Conservation (phyloP, 768 basidiomycete species). For the Megacollybia marginata region DNA sequence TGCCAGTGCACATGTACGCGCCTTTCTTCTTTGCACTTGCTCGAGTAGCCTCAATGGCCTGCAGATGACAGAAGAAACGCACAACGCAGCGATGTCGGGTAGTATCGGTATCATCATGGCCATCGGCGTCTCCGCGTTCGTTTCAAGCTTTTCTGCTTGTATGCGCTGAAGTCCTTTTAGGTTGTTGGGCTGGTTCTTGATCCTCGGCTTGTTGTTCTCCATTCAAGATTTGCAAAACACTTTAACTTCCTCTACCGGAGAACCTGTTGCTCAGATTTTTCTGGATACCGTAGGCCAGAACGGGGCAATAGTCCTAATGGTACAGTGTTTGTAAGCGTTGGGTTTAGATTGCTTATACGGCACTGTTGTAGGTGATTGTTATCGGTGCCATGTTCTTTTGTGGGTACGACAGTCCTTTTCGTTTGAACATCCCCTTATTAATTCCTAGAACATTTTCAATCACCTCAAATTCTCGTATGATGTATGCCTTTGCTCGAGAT, state of each 20-base stretch:
- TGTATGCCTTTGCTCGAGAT: constrained; percentile 76
- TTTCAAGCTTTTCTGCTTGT: too few species aligned
- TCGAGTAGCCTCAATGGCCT: not conserved
- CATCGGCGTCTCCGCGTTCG: constrained; percentile 55
- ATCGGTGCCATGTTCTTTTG: constrained; percentile 73
- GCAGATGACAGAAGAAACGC: constrained; percentile 77
- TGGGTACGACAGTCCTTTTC: constrained; percentile 32
- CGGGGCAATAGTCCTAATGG: constrained; percentile 72
- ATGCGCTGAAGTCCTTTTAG: too few species aligned
- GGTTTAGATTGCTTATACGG: not conserved
- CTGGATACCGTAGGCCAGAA: constrained; percentile 67
- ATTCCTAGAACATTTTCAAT: constrained; percentile 59
- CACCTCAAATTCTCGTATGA: constrained; percentile 76
- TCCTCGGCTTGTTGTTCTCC: constrained; percentile 66
- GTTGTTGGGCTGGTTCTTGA: constrained; percentile 67
- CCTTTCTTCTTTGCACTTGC: not conserved
- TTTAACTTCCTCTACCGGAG: constrained; percentile 40
- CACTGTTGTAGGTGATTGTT: constrained; percentile 40
- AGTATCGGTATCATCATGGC: constrained; percentile 63
- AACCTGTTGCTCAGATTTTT: constrained; percentile 77
- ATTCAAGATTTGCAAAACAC: constrained; percentile 65
- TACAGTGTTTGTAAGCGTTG: constrained; percentile 15
- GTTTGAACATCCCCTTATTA: not conserved
- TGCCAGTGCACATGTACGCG: constrained; percentile 62
- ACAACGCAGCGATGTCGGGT: constrained; percentile 59